Base-by-base conservation (phyloP, 2,329 filamentous ascomycete species). In the Fusarium sp. region DNA sequence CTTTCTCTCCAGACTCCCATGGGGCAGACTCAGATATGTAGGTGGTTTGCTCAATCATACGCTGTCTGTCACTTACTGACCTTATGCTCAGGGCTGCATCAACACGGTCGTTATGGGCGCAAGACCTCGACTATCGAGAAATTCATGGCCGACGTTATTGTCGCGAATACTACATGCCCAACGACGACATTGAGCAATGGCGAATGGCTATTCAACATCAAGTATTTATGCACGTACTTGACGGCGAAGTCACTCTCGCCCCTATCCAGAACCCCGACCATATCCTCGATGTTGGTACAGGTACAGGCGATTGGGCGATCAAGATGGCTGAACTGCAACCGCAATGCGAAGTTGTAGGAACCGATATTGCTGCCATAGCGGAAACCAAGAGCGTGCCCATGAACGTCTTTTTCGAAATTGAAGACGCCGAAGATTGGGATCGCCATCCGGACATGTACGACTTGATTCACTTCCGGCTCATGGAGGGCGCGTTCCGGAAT, bases 81-180 rank as follows among this genome's bases (percentile, higher is more conserved):
- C 27, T 24, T 24, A 20, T 41, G 15, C 27, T 51, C 54, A 83
- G 82, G 58, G 80, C 79, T 61, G 80, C 81, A 3, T 83, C 84
- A 15, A 86, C 84, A 20, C 80, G 83, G 49, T 86, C 84, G n/a
- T 75, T 86, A 52, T 84, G 82, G 74, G 83, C 82, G 43, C 77
- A 80, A 61, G 84, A 86, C 66, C 81, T 91, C 32, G 84, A 88
- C 74, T 86, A 87, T 68, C 81, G 87, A 58, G 81, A 86, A 65
- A 88, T 91, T 67, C 86, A 91, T 78, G 87, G 84, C 45, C 86
- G 90, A 24, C 84, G 90, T 69, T 90, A 89, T 75, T 89, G 90
- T 73, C 82, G 86, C 34, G 83, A 84, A 34, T 91, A 91, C 74
- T 88, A 84, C 76, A 89, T 91, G 84, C 90, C 90, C 16, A 91